Base-by-base conservation (phyloP, 768 basidiomycete species). In the Suillus subalutaceus region DNA sequence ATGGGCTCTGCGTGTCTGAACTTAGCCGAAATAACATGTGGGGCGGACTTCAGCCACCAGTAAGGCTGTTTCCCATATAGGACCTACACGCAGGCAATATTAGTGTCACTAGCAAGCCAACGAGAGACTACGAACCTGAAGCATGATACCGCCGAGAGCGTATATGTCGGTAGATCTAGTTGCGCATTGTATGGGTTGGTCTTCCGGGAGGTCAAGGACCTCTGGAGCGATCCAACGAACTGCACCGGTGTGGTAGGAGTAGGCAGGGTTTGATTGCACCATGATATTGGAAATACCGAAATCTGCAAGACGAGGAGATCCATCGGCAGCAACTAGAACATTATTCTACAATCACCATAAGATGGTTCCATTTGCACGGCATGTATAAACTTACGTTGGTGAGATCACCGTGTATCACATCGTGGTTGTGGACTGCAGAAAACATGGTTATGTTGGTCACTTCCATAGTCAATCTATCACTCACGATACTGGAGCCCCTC, bases 281-380 rank as follows among this genome's bases (percentile, higher is more conserved):
- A 79, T 72, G 65, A 83, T 77, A 37, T 69, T 79, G 18, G 81
- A 83, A 8, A 84, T 70, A 3, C 83, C 83, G 63, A 83, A 84
- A 65, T 84, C 83, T 64, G 79, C 52, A 30, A 68, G 65, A 6
- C 59, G 56, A 23, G 61, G 61, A 23, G 62, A 46, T 26, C 65
- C 67, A 1, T 68, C 48, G 40, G 16, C 37, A 26, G 62, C 41
- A 55, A 68, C 62, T 20, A 68, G 38, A 26, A 68, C 43, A 60
- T 67, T 68, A 23, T 46, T 63, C 67, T 68, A 26, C 15, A 32
- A 59, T 30, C 12, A 59, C 15, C 35, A 20, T 37, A 16, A 35
- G 58, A 50, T 18, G 4, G 18, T 30, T 6, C 10, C 6, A 10
- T 9, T 16, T 59, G 41, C 6, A 44, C 3, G 4, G 8, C 1